Conservation (phyloP, 768 basidiomycete species). For the Russula brevipes region DNA sequence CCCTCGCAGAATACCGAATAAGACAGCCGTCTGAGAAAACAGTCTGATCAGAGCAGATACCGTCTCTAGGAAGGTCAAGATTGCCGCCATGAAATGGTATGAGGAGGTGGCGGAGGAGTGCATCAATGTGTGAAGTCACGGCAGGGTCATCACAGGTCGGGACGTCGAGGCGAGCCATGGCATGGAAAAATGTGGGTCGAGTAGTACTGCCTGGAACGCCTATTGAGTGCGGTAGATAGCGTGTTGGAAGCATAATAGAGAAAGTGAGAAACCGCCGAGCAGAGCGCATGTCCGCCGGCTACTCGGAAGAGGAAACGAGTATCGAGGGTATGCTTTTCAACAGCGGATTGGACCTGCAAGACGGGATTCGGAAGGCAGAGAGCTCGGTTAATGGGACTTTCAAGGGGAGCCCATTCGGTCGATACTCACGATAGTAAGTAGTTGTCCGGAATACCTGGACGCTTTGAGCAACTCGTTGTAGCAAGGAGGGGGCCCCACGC, state of each 20-base stretch:
- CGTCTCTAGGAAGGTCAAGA: conserved; percentile 41
- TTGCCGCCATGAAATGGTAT: conserved; percentile 56
- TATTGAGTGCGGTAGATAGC: conserved; percentile 47
- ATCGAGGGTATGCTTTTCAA: conserved; percentile 19
- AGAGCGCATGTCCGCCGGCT: conserved; percentile 48
- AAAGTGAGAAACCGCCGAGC: conserved; percentile 44
- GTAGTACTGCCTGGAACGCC: conserved; percentile 56
- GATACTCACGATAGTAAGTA: conserved; percentile 26
- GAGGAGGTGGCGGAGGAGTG: conserved; percentile 37
- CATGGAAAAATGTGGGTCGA: conserved; percentile 58
- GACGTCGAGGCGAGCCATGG: conserved; percentile 66
- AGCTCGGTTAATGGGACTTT: no score
- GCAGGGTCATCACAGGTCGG: conserved; percentile 69
- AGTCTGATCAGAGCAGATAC: conserved; percentile 47
- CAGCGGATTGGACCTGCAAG: conserved; percentile 13
- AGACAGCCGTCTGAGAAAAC: conserved; percentile 55
- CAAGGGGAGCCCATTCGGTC: not conserved
- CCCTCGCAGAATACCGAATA: conserved; percentile 49
- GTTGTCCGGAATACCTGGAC: conserved; percentile 17
- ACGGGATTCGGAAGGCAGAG: no score
- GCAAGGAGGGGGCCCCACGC: not conserved
- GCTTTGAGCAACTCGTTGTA: not conserved
- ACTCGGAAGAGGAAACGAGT: conserved; percentile 10
- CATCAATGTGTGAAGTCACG: conserved; percentile 59
- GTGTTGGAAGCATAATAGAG: conserved; percentile 37